These are phyloP conservation scores for Irpex rosettiformis DNA, from an alignment of 1,284 basidiomycete genomes.

Conservation along the genomic window DNA sequence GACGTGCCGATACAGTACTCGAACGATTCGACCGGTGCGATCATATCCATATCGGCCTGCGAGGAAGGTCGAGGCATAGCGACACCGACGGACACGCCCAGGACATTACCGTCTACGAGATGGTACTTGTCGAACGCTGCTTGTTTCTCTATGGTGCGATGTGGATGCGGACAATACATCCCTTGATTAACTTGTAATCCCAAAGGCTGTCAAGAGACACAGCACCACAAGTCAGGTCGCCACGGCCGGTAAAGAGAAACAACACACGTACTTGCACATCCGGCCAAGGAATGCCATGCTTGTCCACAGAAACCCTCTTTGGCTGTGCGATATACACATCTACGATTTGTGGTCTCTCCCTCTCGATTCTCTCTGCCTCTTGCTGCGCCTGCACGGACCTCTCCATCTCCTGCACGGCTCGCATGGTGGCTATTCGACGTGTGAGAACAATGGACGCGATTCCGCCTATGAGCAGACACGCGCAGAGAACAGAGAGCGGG, in stretches of 20 bases:
- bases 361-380: slow-evolving; percentile 3
- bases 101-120: slow-evolving; percentile 10
- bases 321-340: slow-evolving; percentile 13
- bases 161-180: slow-evolving; percentile 6
- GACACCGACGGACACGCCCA: slow-evolving; percentile 9
- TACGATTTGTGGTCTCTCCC: slow-evolving; percentile 6
- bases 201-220: neutral
- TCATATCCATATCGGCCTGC: neutral
- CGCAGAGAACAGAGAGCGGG: slow-evolving; percentile 14
- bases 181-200: neutral
- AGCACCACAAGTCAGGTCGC: neutral
- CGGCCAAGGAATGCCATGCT: slow-evolving; percentile 2
- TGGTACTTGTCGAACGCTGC: slow-evolving; percentile 6
- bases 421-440: slow-evolving; percentile 7
- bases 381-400: slow-evolving; percentile 5
- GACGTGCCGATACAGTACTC: slow-evolving; percentile 15
- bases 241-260: neutral
- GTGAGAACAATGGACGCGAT: slow-evolving; percentile 11
- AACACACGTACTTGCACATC: slow-evolving; percentile 8
- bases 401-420: slow-evolving; percentile 4
- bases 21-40: slow-evolving; percentile 3
- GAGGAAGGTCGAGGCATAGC: slow-evolving; percentile 8
- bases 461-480: slow-evolving; percentile 11
- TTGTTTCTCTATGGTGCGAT: slow-evolving; percentile 7
- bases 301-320: neutral